Evolutionary conservation across 148 eudicot genomes (phyloP).

Genomic region (Rhododendron vialii): DNA sequence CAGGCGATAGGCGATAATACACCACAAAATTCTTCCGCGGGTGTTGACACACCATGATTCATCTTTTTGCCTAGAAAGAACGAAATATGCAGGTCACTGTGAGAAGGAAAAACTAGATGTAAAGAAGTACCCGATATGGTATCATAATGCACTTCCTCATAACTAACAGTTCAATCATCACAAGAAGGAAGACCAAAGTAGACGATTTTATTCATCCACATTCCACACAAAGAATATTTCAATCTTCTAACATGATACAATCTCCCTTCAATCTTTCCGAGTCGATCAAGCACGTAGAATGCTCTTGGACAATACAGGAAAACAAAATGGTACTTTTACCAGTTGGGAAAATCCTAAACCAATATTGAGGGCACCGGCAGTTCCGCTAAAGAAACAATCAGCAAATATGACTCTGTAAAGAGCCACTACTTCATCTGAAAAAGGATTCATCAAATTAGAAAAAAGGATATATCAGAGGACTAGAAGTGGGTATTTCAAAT

Average conservation of each 20-base stretch:
- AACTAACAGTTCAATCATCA: background rate
- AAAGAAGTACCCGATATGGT: background rate
- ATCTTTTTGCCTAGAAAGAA: background rate
- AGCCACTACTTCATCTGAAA: too few relatives aligned
- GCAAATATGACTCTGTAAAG: too few relatives aligned
- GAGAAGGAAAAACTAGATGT: background rate
- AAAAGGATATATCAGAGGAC: too few relatives aligned
- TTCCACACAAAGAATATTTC: background rate
- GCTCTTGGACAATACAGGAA: background rate
- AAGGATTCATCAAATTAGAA: too few relatives aligned
- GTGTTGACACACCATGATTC: background rate
- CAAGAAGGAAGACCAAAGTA: background rate
- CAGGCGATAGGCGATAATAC: too few relatives aligned
- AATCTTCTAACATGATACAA: background rate
- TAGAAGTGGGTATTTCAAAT: too few relatives aligned
- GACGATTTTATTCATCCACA: background rate
- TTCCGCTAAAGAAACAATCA: too few relatives aligned
- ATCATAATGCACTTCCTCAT: background rate
- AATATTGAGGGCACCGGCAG: too few relatives aligned
- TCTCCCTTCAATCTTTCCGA: background rate
- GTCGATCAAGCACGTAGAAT: background rate
- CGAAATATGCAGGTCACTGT: background rate
- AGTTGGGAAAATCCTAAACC: background rate
- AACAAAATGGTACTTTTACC: background rate
- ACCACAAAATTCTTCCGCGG: background rate